Evolutionary conservation across 208 protist genomes (phyloP).

Genomic region (Naegleria fowleri): DNA sequence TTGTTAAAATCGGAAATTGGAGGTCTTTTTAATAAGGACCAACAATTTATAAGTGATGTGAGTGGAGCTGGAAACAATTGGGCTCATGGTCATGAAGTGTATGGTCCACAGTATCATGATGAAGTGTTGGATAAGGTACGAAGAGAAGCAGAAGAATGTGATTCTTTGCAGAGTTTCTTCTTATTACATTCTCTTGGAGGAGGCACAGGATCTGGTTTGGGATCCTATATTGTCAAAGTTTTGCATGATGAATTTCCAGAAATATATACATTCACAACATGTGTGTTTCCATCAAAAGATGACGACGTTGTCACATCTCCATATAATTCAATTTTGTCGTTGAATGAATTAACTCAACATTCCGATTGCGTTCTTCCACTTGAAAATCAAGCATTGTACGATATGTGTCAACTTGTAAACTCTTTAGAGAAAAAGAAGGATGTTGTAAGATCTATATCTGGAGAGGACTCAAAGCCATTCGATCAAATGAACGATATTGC

Average conservation of each 20-base stretch:
- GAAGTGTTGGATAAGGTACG: conserved; percentile 85
- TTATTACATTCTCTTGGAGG: conserved; percentile 96
- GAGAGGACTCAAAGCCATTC: conserved; percentile 85
- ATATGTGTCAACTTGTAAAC: conserved; percentile 72
- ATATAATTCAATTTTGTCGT: conserved; percentile 92
- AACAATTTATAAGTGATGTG: conserved; percentile 91
- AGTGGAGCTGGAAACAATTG: conserved; percentile 98
- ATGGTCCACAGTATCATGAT: conserved; percentile 94
- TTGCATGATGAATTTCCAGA: conserved; percentile 91
- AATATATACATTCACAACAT: conserved; percentile 95
- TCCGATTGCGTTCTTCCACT: conserved; percentile 82
- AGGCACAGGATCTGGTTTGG: conserved; percentile 96
- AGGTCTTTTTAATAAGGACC: conserved; percentile 74
- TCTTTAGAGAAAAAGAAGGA: not conserved
- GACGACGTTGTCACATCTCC: conserved; percentile 89
- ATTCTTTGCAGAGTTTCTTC: conserved; percentile 96
- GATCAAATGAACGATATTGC: conserved; percentile 90
- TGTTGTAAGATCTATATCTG: not conserved
- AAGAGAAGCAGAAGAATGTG: conserved; percentile 94
- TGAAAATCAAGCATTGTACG: conserved; percentile 93
- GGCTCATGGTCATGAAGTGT: conserved; percentile 95
- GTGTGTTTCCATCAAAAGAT: conserved; percentile 88
- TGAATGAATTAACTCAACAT: conserved; percentile 85
- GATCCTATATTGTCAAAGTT: conserved; percentile 88
- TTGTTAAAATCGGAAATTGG: conserved; percentile 68